Evolutionary conservation across 768 basidiomycete species (phyloP).

Genomic region (Auriscalpium vulgare): DNA sequence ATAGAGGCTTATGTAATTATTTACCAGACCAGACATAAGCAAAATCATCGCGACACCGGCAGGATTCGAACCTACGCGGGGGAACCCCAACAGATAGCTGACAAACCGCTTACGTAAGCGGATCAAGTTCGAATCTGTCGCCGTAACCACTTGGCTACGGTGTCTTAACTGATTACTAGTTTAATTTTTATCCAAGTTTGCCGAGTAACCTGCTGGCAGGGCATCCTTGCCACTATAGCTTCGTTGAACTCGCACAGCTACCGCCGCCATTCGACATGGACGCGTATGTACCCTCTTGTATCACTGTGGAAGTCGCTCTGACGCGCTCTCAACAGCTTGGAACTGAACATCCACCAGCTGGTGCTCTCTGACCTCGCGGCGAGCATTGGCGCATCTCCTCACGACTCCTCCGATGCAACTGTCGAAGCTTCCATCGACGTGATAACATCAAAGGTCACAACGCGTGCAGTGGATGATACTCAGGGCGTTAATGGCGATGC

Average conservation of each 20-base stretch:
- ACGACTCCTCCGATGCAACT: conserved; percentile 12
- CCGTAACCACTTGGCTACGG: conserved; percentile 15
- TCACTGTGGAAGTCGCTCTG: no score
- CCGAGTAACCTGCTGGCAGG: no score
- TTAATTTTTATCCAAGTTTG: no score
- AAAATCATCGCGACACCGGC: conserved; percentile 42
- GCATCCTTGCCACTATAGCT: no score
- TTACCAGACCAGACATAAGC: no score
- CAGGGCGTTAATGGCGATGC: conserved; percentile 1
- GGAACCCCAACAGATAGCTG: conserved; percentile 13
- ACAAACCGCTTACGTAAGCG: no score
- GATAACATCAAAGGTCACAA: conserved; percentile 55
- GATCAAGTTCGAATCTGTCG: conserved; percentile 39
- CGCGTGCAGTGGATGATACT: conserved; percentile 19
- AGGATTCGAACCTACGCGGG: conserved; percentile 60
- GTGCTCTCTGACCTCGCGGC: conserved; percentile 17
- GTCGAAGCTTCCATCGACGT: conserved; percentile 36
- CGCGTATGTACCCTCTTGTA: background rate
- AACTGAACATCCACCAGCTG: conserved; percentile 15
- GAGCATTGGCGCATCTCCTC: conserved; percentile 12
- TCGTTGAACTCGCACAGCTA: no score
- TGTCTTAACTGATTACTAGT: conserved; percentile 4
- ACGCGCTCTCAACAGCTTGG: conserved; percentile 4
- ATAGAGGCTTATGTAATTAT: no score
- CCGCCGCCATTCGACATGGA: no score